Evolutionary conservation across 768 basidiomycete genomes (phyloP), one percentile per base, ranked within the genome.

Genomic region (Termitomyces sp.): DNA sequence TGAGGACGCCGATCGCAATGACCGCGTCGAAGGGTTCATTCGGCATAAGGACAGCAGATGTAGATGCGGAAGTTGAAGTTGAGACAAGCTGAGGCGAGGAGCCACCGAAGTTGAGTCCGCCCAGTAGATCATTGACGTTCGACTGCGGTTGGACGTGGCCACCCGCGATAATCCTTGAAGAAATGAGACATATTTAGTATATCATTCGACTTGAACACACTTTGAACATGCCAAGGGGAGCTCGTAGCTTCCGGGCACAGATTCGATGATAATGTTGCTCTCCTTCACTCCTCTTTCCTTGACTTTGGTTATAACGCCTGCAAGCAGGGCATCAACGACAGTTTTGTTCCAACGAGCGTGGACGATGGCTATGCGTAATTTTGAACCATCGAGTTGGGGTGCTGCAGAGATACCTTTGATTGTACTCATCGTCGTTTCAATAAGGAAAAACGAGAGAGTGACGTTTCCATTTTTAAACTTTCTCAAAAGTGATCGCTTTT

Each of bases 1-100:
- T 97, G 69, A 99, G 87, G 38, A 96, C 94, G 14, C 97, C 97
- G 67, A 98, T 92, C 54, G 97, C 94, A 70, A 99, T 96, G 62
- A 97, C 87, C 14, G 94, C 97, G 70, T 96, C 89, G 65, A 98
- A 98, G 0, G 96, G 88, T 55, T 80, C 78, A 43, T 82, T 80
- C 40, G 79, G 74, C 62, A 73, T 75, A 35, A 63, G 54, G 16
- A 71, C 61, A 54, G 66, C 56, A 24, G 62, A 64, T 24, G 66
- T 56, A 24, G 62, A 63, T 26, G 75, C 68, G 2, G 84, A 74
- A 16, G 81, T 75, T 16, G 84, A 80, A 18, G 85, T 82, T 22
- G 74, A 75, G 42, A 40, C 46, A 24, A 83, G 74, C 57, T 81
- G 80, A 60, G 86, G 81, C 30, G 74, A 68, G 6, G 66, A 59